These are phyloP conservation scores for Bipolaris oryzae DNA, from an alignment of 2,329 filamentous ascomycete species.

Conservation along the genomic window DNA sequence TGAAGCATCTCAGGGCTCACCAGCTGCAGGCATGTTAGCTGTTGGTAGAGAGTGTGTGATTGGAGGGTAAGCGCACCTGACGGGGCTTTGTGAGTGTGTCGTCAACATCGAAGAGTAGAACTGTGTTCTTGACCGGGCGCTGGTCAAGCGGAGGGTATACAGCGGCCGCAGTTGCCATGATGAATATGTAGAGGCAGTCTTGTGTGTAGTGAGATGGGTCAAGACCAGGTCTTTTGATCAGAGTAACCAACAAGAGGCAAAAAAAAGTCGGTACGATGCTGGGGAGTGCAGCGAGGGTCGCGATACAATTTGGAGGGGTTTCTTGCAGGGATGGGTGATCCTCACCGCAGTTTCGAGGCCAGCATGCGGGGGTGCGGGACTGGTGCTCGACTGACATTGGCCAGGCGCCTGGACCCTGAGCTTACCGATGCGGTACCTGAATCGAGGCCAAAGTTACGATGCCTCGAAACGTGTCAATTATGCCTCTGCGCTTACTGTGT, in stretches of 20 bases:
- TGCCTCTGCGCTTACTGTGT: not conserved
- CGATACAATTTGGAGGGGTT: slow-evolving; percentile 28
- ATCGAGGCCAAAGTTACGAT: slow-evolving; percentile 1
- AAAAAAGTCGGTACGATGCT: not conserved
- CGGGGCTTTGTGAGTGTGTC: slow-evolving; percentile 86
- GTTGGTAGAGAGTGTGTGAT: not conserved
- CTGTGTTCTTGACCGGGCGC: slow-evolving; percentile 88
- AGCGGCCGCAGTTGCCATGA: slow-evolving; percentile 50
- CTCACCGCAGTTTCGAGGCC: slow-evolving; percentile 28
- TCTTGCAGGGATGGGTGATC: slow-evolving; percentile 26
- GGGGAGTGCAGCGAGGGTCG: slow-evolving; percentile 7
- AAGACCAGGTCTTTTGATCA: not conserved
- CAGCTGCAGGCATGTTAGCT: slow-evolving; percentile 53
- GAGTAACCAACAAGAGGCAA: not conserved
- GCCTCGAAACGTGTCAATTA: slow-evolving; percentile 1
- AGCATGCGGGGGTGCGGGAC: slow-evolving; percentile 25
- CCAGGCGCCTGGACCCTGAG: slow-evolving; percentile 13
- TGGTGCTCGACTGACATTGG: slow-evolving; percentile 21
- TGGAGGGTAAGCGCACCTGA: slow-evolving; percentile 58
- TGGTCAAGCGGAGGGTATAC: slow-evolving; percentile 77
- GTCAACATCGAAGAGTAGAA: slow-evolving; percentile 96
- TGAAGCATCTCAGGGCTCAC: slow-evolving; percentile 82
- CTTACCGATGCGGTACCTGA: slow-evolving; percentile 5
- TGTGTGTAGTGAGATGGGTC: not conserved
- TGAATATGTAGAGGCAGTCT: slow-evolving; percentile 8